Evolutionary conservation across 148 eudicot genomes (phyloP).

Genomic region (Rhododendron ovatum): DNA sequence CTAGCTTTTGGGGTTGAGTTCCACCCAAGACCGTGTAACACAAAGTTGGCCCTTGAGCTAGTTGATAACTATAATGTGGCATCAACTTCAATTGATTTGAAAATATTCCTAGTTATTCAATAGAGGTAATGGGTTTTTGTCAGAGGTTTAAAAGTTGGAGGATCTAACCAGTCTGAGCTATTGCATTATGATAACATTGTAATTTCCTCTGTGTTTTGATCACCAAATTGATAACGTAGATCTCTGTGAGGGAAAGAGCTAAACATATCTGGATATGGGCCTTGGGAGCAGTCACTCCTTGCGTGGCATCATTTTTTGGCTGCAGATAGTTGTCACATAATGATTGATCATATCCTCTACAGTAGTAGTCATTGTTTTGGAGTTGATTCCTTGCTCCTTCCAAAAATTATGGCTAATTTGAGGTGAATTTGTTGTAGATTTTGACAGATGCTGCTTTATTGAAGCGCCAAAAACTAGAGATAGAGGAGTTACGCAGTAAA

Average conservation of each 20-base stretch:
- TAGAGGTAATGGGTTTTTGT: not conserved
- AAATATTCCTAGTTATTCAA: not conserved
- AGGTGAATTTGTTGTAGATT: constrained; percentile 43
- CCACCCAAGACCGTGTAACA: not conserved
- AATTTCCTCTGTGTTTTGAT: not conserved
- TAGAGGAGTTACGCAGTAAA: constrained; percentile 76
- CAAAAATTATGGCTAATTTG: not conserved
- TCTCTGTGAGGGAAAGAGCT: not conserved
- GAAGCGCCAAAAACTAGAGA: constrained; percentile 88
- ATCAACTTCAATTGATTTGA: not conserved
- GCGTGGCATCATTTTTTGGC: not conserved
- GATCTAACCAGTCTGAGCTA: not conserved
- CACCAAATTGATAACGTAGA: not conserved
- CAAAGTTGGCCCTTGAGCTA: not conserved
- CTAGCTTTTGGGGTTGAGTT: too few relatives aligned
- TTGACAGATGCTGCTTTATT: constrained; percentile 92
- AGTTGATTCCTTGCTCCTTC: constrained; percentile 6
- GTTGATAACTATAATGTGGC: not conserved
- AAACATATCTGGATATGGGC: not conserved
- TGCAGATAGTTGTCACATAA: not conserved
- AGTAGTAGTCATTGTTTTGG: not conserved
- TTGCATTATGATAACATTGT: not conserved
- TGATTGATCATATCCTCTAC: not conserved
- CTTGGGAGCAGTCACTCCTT: not conserved
- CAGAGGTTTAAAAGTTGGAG: not conserved